These are phyloP conservation scores for Trichoderma citrinoviride DNA, from an alignment of 2,329 filamentous ascomycete genomes.

Conservation along the genomic window DNA sequence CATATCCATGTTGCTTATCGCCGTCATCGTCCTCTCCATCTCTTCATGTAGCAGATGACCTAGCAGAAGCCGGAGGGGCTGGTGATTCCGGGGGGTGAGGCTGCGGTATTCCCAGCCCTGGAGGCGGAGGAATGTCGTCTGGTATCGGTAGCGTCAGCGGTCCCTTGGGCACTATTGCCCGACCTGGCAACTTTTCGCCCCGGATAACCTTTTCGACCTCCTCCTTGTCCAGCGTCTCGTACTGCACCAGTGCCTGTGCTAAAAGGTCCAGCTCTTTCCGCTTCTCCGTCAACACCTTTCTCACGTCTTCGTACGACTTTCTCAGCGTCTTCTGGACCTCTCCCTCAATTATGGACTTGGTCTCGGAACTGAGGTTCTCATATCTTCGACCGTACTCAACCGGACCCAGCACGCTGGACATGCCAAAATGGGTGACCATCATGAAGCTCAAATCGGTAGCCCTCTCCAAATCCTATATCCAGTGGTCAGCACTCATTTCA, in stretches of 20 bases:
- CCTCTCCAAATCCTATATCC: conserved; percentile 68
- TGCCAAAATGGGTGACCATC: conserved; percentile 87
- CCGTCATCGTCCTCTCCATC: neutral
- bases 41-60: conserved; percentile 2
- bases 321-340: conserved; percentile 85
- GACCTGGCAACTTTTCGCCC: conserved; percentile 75
- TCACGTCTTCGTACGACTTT: conserved; percentile 74
- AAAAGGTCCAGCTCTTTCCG: conserved; percentile 83
- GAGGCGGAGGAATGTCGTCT: conserved; percentile 35
- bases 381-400: conserved; percentile 85
- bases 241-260: conserved; percentile 86
- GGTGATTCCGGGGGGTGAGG: conserved; percentile 34
- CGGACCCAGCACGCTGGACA: conserved; percentile 84
- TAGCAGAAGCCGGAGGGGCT: conserved; percentile 36
- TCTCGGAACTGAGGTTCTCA: conserved; percentile 76
- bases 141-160: conserved; percentile 42
- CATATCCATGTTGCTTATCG: neutral
- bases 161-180: conserved; percentile 56
- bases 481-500: neutral
- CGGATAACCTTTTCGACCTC: conserved; percentile 89
- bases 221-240: conserved; percentile 84
- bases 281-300: conserved; percentile 67
- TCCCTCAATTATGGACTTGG: conserved; percentile 78
- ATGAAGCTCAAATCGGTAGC: conserved; percentile 81
- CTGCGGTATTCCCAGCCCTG: conserved; percentile 37